Percentiles rank a stretch among this genome's conserved stretches.
Evolutionary conservation across 73 alveolate species (phyloP).

Genomic region (Tetrahymena borealis): DNA sequence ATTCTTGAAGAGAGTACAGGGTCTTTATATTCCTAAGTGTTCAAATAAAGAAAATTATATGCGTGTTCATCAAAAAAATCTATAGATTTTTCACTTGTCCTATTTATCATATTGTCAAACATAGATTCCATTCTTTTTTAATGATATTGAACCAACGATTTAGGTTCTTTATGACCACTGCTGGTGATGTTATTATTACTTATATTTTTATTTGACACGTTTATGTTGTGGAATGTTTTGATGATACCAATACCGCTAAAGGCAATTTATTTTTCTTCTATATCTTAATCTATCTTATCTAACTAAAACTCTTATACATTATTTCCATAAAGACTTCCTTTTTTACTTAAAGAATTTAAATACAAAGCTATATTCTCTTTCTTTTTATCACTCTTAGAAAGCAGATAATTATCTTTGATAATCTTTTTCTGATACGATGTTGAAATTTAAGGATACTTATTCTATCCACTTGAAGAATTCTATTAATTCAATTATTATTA

Average conservation of each 20-base stretch:
- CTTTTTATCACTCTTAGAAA: background rate
- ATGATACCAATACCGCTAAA: background rate
- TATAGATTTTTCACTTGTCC: background rate
- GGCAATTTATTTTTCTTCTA: background rate
- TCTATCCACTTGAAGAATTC: background rate
- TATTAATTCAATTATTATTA: background rate
- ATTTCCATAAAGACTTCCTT: background rate
- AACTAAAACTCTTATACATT: background rate
- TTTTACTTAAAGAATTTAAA: background rate
- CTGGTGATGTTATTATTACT: background rate
- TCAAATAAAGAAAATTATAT: background rate
- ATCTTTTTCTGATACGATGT: background rate
- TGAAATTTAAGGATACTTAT: background rate
- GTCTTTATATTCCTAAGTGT: background rate
- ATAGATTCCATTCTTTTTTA: background rate
- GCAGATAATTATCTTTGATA: background rate
- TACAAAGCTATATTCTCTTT: background rate
- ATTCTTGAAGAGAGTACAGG: background rate
- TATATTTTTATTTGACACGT: background rate
- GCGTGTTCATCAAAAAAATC: background rate
- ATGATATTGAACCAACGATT: background rate
- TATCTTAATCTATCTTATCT: background rate
- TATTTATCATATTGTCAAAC: background rate
- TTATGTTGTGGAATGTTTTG: background rate
- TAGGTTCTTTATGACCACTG: background rate